Evolutionary conservation across 495 filamentous ascomycete species (phyloP), one percentile per base, ranked within the genome.

Genomic region (Talaromyces trachyspermus): DNA sequence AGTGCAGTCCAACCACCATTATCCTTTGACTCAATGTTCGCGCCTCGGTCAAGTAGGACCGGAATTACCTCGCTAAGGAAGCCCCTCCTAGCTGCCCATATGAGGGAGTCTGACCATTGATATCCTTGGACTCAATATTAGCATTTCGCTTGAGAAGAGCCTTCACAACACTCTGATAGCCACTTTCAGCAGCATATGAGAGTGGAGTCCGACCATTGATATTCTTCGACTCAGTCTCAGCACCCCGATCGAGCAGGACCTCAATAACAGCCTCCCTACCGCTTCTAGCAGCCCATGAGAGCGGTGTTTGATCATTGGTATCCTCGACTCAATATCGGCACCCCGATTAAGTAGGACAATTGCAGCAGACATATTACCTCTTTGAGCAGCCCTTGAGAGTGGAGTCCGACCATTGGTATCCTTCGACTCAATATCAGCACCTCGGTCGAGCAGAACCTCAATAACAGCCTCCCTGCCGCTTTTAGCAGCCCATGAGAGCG

Each of bases 71-170:
- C n/a, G n/a, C n/a, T n/a, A 20, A n/a, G n/a, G n/a, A n/a, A n/a
- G n/a, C n/a, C n/a, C n/a, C n/a, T n/a, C n/a, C n/a, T n/a, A n/a
- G n/a, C n/a, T n/a, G n/a, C n/a, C n/a, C n/a, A n/a, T n/a, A n/a
- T n/a, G n/a, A n/a, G 26, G 69, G 57, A n/a, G 70, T 66, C 11
- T 50, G 39, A 12, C 43, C 43, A 41, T 47, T 51, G n/a, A 7
- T 32, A 35, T 54, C 45, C 15, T 42, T 49, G 3, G 38, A 48
- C 10, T 49, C 50, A 8, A 43, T 18, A 33, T 49, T 7, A 35
- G 49, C 29, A 39, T 23, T 29, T 6, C 27, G 45, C 5, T 12
- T 45, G 1, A 56, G 49, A 35, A 57, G 45, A 14, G 57, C 47
- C 45, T 54, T 50, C 37, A 53, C 56, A 41, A 43, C 39, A 38